These are phyloP conservation scores for Hevea brasiliensis DNA, from an alignment of 345 rosid species.

Conservation along the genomic window DNA sequence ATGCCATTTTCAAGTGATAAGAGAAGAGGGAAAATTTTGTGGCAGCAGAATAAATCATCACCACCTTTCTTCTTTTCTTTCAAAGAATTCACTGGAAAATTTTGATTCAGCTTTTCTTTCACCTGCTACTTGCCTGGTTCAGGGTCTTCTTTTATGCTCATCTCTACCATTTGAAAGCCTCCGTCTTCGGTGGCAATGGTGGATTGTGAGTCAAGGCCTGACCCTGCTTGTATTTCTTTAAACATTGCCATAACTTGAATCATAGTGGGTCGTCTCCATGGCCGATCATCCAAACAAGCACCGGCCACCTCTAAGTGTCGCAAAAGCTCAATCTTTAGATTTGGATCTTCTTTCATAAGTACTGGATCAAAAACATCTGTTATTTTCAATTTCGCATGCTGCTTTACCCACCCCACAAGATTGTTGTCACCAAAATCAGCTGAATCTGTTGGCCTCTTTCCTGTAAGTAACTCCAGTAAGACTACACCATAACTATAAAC, in stretches of 20 bases:
- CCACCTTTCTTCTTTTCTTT: slow-evolving; percentile 18
- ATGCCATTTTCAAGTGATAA: slow-evolving; percentile 23
- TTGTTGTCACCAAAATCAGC: slow-evolving; percentile 96
- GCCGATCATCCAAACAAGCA: slow-evolving; percentile 85
- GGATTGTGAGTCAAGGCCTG: slow-evolving; percentile 71
- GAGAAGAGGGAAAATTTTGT: slow-evolving; percentile 34
- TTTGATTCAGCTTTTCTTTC: not conserved
- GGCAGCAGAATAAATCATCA: slow-evolving; percentile 16
- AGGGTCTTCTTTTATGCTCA: slow-evolving; percentile 81
- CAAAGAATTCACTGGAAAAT: slow-evolving; percentile 36
- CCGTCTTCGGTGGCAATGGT: slow-evolving; percentile 69
- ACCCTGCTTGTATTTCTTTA: slow-evolving; percentile 78
- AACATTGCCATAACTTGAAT: slow-evolving; percentile 75
- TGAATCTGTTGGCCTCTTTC: slow-evolving; percentile 88
- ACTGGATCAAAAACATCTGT: slow-evolving; percentile 80
- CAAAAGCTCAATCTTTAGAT: slow-evolving; percentile 66
- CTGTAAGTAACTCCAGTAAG: slow-evolving; percentile 82
- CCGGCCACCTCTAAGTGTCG: slow-evolving; percentile 70
- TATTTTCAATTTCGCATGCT: slow-evolving; percentile 68
- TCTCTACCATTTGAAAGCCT: slow-evolving; percentile 68
- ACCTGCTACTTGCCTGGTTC: slow-evolving; percentile 45
- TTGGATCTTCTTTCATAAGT: slow-evolving; percentile 73
- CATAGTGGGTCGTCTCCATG: slow-evolving; percentile 67
- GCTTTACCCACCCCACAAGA: slow-evolving; percentile 97
- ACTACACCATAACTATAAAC: slow-evolving; percentile 97